Base-by-base conservation (phyloP, 1,284 basidiomycete genomes). In the Rhodofomes roseus region DNA sequence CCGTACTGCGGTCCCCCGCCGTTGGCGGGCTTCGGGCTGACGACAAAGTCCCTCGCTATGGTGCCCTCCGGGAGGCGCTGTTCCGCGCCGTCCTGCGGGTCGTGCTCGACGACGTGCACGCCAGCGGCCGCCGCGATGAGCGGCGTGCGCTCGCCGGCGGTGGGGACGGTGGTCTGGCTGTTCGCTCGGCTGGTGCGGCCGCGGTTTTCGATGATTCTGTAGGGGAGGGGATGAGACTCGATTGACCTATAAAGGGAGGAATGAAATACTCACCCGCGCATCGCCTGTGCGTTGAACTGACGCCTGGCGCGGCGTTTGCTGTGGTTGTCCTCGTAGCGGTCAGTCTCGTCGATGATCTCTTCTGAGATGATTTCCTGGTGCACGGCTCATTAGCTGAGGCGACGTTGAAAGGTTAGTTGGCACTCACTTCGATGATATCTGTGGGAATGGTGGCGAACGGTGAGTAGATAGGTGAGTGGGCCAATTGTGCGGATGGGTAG, bases 331-430 rank as follows among this genome's bases (percentile, higher is more conserved):
- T 92, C 86, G 67, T 90, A 95, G 22, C 86, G 81, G 74, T 96
- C 93, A 4, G 93, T 95, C 73, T 96, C 93, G 69, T 96, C 93
- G 40, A 95, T 86, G 56, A 93, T 93, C 73, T 95, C 93, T 73
- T 91, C 92, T 0, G 88, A 86, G 22, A 94, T 90, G 64, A 95
- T 93, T 79, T 96, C 93, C 80, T 64, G 40, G 20, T 20, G 14
- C 27, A 23, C 86, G 43, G 44, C 36, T 29, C 23, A 29, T 40
- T 58, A 12, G 18, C 58, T 41, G 61, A 36, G 25, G 7, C 37
- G 29, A 46, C 1, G 29, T 37, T 34, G 31, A 20, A 29, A 14
- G 51, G 39, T 4, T 23, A 56, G 18, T 46, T 58, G 16, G 20
- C 46, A 51, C 62, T 55, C 58, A 83, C 84, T 71, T 90, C 89